Conservation (phyloP, 192 early-diverging fungal species). For the Podila minutissima region DNA sequence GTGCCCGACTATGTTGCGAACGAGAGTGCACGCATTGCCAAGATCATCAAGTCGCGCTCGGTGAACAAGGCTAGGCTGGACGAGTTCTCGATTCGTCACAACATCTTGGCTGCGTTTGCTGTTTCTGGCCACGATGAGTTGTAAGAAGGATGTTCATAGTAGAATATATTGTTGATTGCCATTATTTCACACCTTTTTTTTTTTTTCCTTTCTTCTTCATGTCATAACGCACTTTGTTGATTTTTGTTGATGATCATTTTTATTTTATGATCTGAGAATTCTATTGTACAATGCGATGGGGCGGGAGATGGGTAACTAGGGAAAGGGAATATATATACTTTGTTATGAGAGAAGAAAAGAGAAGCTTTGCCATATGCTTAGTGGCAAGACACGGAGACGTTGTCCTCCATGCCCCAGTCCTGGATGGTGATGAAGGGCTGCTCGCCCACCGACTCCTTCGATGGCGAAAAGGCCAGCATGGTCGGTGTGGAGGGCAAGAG, state of each 20-base stretch:
- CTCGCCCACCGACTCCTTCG: conserved; percentile 33
- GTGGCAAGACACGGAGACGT: not conserved
- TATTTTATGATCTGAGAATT: no score
- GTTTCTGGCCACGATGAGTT: conserved; percentile 31
- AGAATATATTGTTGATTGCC: no score
- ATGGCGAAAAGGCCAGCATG: conserved; percentile 38
- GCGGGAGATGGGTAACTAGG: no score
- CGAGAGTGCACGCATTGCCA: conserved; percentile 84
- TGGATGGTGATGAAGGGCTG: conserved; percentile 52
- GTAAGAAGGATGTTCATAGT: conserved; percentile 7
- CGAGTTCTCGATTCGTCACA: conserved; percentile 86
- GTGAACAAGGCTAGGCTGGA: conserved; percentile 80
- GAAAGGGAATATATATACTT: no score
- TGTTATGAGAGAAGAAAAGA: no score
- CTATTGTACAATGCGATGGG: no score
- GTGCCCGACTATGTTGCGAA: conserved; percentile 77
- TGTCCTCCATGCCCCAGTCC: conserved; percentile 31
- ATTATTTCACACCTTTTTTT: no score
- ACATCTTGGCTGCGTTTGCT: conserved; percentile 63
- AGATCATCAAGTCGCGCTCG: conserved; percentile 76
- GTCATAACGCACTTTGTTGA: no score
- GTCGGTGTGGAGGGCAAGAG: conserved; percentile 33
- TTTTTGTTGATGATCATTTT: no score
- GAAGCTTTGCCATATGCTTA: not conserved
- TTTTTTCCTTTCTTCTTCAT: no score